Conservation (phyloP, 192 early-diverging fungal genomes). For the Coemansia sp. region DNA sequence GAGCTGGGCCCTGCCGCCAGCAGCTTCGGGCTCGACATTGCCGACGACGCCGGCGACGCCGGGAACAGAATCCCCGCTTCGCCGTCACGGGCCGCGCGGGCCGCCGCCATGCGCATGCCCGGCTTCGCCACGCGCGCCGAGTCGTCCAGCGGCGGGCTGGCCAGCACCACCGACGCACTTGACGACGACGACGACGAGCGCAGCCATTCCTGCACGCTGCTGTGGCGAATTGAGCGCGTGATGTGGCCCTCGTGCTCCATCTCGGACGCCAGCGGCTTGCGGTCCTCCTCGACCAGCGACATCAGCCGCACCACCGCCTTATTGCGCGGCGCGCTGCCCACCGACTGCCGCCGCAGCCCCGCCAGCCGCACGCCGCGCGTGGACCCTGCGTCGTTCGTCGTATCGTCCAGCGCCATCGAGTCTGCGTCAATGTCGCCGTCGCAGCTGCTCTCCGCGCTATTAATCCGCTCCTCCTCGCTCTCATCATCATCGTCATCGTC, state of each 20-base stretch:
- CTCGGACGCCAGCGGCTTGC: slow-evolving; percentile 41
- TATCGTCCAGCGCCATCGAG: slow-evolving; percentile 22
- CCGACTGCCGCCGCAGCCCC: slow-evolving; percentile 17
- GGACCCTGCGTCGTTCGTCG: slow-evolving; percentile 2
- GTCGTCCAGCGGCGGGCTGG: slow-evolving; percentile 13
- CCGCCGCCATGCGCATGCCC: neutral
- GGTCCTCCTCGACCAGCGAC: slow-evolving; percentile 47
- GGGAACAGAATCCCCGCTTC: slow-evolving; percentile 15
- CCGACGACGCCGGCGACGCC: slow-evolving; percentile 23
- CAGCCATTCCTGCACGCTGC: slow-evolving; percentile 50
- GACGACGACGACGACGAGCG: slow-evolving; percentile 18
- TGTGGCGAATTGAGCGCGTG: slow-evolving; percentile 44
- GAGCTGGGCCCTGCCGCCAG: slow-evolving; percentile 2
- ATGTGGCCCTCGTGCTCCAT: slow-evolving; percentile 54
- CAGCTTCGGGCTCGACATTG: slow-evolving; percentile 30
- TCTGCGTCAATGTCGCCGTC: slow-evolving; percentile 14
- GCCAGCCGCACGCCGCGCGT: neutral
- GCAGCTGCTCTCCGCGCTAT: slow-evolving; percentile 4
- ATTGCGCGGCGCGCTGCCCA: slow-evolving; percentile 33
- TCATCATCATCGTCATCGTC: slow-evolving; percentile 33
- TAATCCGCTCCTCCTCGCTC: neutral
- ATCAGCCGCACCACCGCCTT: slow-evolving; percentile 46
- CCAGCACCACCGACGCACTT: neutral
- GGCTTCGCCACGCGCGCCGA: neutral
- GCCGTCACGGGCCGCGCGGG: too few relatives aligned